Evolutionary conservation across 129 eudicot species (phyloP), one percentile per base, ranked within the genome.

Genomic region (Arctium minus): DNA sequence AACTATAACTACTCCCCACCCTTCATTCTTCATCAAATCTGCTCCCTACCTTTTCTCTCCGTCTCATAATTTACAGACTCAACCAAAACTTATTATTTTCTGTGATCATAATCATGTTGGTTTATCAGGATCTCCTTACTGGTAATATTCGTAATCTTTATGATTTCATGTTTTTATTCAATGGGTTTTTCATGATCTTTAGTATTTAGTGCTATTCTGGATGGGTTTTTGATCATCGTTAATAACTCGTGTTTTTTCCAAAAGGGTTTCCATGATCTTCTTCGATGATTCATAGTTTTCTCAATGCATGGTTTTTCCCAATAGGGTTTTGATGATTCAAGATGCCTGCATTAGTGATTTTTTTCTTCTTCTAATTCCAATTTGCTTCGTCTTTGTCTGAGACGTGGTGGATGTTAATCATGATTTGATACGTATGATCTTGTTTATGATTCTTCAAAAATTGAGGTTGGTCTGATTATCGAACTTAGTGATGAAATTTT

Each of bases 121-220:
- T 89, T n/a, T 87, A 87, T 76, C 90, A 89, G 72, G 92, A 89
- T 79, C 80, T 91, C 53, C 74, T 89, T 5, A 74, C 87, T 4
- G 95, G 92, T 91, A 88, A 36, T 1, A 3, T 15, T 30, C 4
- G 1, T 15, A 30, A 15, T 8, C 67, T 36, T 17, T 36, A 50
- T 27, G 27, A 60, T 38, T 68, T 31, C 5, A 22, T 37, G 2
- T 53, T 48, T n/a, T 1, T n/a, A 56, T 30, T 10, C 3, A 18
- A 5, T 29, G 35, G 37, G 72, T 48, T 30, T 76, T 18, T 13
- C 62, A 67, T 18, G 18, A 22, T 39, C 18, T 75, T 42, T 11
- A 17, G 56, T 46, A 46, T 46, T 46, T 3, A 10, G 0, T 46
- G 15, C 12, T 46, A 46, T 10, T 11, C 3, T 9, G 15, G 29